Evolutionary conservation across 495 filamentous ascomycete species (phyloP), one percentile per base, ranked within the genome.

Genomic region (Neurospora terricola): DNA sequence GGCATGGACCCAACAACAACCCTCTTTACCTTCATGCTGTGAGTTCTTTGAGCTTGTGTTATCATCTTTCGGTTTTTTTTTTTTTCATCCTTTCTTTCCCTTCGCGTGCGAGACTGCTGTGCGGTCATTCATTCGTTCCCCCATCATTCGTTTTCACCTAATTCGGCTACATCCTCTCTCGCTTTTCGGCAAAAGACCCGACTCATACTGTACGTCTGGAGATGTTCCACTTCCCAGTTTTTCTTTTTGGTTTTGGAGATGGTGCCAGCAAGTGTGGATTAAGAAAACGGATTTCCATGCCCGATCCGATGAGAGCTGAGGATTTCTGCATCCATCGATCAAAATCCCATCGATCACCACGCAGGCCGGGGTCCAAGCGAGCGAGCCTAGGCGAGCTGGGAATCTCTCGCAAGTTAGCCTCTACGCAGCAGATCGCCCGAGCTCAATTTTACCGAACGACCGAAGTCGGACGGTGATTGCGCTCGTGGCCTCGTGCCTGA

Each of bases 1-100:
- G 75, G 74, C 78, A 92, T 92, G 90, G 84, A 87, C 78, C 84
- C 83, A 48, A 90, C 87, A n/a, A 91, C 89, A n/a, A 91, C 90
- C 30, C 87, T 93, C 77, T 89, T 91, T 83, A 91, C 91, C 72
- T 92, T 92, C 76, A 84, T 91, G 81, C 80, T 93, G 91, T 92
- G 83, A 89, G 89, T 88, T 75, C 45, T 72, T 74, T 18, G 38
- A 21, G 75, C 71, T 38, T 72, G 36, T 38, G 43, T 59, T 54
- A 69, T 66, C 71, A 76, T 73, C 48, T 70, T 86, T 79, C 86
- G n/a, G n/a, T 85, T 75, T 76, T 76, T 88, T 82, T 87, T 77
- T 82, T 83, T 71, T 69, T 30, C 72, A 68, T n/a, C 70, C 69
- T 76, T 72, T 34, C 81, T 68, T 12, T 48, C 23, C 18, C 69